Base-by-base conservation (phyloP, 257 asterid genomes). In the Jaltomata sinuosa region DNA sequence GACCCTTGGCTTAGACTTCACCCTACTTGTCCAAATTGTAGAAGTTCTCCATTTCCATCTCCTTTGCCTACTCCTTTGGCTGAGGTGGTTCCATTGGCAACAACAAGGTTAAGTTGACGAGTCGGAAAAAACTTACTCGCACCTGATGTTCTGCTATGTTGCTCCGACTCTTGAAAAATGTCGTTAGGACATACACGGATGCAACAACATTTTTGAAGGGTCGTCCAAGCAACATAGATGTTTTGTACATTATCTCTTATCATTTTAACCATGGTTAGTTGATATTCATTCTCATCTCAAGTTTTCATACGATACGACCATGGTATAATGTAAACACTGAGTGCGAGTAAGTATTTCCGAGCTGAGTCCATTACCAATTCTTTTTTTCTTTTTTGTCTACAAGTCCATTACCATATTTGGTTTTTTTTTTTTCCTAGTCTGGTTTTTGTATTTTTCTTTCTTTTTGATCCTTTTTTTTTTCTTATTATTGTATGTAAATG, bases 1-100 rank as follows among this genome's bases (percentile, higher is more conserved):
- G 97, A 94, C 83, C 90, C 88, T 18, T 94, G 97, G 97, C 88
- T 94, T 2, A 89, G 86, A 84, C 86, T 84, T 4, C 88, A 89
- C 15, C 85, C 92, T 1, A 87, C 92, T 15, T 94, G 97, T 42
- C 97, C 97, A 40, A 84, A 91, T 67, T 94, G 97, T 62, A 88
- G 95, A 57, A 90, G 80, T 71, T 91, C 93, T 16, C 89, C 93
- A 11, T 40, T 29, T 21, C 79, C 83, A 27, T 54, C 87, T 47
- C 86, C 88, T 49, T 21, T 69, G 32, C 79, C 79, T 1, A 69
- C 79, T 1, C 79, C 79, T 49, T 69, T 87, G 14, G 83, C 84
- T 81, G 57, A 22, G 76, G 77, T 81, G 18, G 82, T 77, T 49
- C 82, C 82, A 0, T 77, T 77, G 47, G 82, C 81, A 25, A 76